Conservation (phyloP, 306 rosid species). For the Rosa multiflora region DNA sequence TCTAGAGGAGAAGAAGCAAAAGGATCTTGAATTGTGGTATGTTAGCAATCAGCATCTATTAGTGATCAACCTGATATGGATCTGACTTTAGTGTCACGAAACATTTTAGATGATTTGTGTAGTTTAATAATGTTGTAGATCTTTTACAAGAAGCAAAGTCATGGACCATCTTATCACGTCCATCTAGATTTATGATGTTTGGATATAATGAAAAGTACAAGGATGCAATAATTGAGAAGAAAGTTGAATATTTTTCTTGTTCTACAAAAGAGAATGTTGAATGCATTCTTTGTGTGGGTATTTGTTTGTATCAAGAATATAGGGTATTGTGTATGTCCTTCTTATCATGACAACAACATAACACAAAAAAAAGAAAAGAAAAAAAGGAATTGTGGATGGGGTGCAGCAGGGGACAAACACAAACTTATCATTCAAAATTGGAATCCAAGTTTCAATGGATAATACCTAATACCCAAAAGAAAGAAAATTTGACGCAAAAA, state of each 20-base stretch:
- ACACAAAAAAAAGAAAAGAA: neutral
- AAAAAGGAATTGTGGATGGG: neutral
- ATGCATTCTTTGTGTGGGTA: neutral
- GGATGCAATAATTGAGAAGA: neutral
- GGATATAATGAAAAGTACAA: too few species aligned
- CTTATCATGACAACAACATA: neutral
- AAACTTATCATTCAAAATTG: neutral
- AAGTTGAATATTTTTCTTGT: too few species aligned
- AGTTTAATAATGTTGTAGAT: neutral
- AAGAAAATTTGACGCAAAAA: neutral
- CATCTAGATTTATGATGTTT: neutral
- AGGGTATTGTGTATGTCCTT: neutral
- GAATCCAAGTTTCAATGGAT: neutral
- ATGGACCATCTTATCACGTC: neutral
- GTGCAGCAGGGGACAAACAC: neutral
- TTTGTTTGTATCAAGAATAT: neutral
- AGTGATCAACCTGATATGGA: neutral
- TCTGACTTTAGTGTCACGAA: neutral
- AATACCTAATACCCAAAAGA: neutral
- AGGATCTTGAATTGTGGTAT: neutral
- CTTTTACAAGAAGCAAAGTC: neutral
- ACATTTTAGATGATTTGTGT: neutral
- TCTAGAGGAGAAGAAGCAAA: neutral
- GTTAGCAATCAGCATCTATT: neutral
- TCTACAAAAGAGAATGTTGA: too few species aligned